Conservation (phyloP, 441 rosid genomes). For the Theobroma grandiflorum region DNA sequence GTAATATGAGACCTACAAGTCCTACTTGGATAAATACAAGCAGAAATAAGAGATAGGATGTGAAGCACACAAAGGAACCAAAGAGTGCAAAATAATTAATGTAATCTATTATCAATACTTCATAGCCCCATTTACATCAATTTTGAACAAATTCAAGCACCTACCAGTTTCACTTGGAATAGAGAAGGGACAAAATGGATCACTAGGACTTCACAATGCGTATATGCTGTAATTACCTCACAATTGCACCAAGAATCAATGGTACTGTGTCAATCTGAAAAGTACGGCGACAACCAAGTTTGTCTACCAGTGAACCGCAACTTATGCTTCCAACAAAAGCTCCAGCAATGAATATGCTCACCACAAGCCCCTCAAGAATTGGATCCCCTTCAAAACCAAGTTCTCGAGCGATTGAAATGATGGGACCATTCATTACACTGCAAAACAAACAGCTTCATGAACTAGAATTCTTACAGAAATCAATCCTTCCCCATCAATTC, state of each 20-base stretch:
- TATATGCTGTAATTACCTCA: conserved; percentile 49
- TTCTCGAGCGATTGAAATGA: conserved; percentile 71
- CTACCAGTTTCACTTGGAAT: not conserved
- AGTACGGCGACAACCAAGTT: conserved; percentile 71
- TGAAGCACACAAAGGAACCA: not conserved
- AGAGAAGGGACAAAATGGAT: not conserved
- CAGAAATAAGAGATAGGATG: not conserved
- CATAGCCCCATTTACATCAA: not conserved
- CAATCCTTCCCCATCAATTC: not conserved
- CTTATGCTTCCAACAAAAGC: conserved; percentile 81
- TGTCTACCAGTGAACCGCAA: conserved; percentile 64
- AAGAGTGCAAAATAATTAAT: not conserved
- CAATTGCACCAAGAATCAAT: conserved; percentile 66
- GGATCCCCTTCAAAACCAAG: conserved; percentile 81
- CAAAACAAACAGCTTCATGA: conserved; percentile 23
- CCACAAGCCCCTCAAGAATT: conserved; percentile 78
- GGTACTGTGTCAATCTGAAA: conserved; percentile 69
- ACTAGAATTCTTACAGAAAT: not conserved
- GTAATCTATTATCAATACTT: not conserved
- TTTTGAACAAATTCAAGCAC: not conserved
- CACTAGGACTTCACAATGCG: not conserved
- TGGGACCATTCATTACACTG: conserved; percentile 90
- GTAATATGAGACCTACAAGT: not conserved
- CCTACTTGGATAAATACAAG: not conserved
- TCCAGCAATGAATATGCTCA: conserved; percentile 82